Conservation (phyloP, 768 basidiomycete species). For the Kwoniella newhampshirensis region DNA sequence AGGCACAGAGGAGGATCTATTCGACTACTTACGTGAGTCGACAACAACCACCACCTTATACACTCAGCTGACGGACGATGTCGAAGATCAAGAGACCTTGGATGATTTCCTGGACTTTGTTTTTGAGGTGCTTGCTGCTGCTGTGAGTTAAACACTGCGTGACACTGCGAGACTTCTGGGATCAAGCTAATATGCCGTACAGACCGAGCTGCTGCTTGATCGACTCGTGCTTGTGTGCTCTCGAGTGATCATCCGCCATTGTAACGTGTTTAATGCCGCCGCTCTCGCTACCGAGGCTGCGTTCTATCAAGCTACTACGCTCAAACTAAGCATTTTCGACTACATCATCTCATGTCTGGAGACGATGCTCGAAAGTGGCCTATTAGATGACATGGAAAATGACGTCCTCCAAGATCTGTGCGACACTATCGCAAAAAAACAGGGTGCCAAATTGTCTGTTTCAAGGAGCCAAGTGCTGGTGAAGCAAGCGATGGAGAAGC, state of each 20-base stretch:
- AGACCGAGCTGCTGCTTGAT: slow-evolving; percentile 89
- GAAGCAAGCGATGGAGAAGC: slow-evolving; percentile 61
- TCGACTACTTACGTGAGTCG: slow-evolving; percentile 66
- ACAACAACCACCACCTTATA: too few species aligned
- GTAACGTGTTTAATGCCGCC: slow-evolving; percentile 73
- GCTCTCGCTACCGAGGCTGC: slow-evolving; percentile 78
- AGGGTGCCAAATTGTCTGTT: slow-evolving; percentile 67
- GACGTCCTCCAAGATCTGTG: slow-evolving; percentile 69
- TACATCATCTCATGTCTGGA: slow-evolving; percentile 86
- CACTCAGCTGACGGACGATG: not conserved
- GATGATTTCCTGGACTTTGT: slow-evolving; percentile 82
- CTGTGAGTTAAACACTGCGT: too few species aligned
- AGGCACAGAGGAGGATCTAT: slow-evolving; percentile 67
- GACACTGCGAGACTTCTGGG: too few species aligned
- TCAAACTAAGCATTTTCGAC: slow-evolving; percentile 69
- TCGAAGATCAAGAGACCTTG: slow-evolving; percentile 65
- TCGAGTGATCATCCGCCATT: slow-evolving; percentile 64
- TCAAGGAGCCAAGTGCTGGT: slow-evolving; percentile 63
- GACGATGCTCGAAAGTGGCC: slow-evolving; percentile 72
- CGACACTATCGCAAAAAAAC: slow-evolving; percentile 61
- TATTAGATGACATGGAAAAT: slow-evolving; percentile 73
- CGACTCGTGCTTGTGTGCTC: slow-evolving; percentile 82
- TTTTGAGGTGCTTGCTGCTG: slow-evolving; percentile 79
- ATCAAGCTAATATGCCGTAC: slow-evolving; percentile 2
- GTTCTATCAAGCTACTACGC: slow-evolving; percentile 68